Conservation (phyloP, 108 stramenopile species). For the Cyclotella distinguenda region DNA sequence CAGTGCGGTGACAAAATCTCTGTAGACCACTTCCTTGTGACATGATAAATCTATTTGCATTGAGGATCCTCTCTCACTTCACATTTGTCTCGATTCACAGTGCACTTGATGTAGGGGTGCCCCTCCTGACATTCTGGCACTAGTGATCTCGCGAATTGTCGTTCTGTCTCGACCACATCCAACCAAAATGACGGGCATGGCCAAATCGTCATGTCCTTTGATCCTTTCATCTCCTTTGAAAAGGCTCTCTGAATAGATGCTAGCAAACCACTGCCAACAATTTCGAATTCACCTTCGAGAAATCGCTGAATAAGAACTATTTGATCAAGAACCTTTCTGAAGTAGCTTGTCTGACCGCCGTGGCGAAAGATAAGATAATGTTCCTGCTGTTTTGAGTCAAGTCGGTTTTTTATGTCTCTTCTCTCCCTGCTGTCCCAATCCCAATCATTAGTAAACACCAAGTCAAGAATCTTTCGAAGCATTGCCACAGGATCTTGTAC, state of each 20-base stretch:
- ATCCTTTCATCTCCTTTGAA: slow-evolving; percentile 54
- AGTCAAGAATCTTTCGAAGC: slow-evolving; percentile 36
- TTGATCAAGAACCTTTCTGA: slow-evolving; percentile 5
- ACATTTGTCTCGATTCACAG: slow-evolving; percentile 70
- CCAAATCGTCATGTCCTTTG: slow-evolving; percentile 65
- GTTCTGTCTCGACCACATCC: slow-evolving; percentile 42
- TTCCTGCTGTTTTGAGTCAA: slow-evolving; percentile 9
- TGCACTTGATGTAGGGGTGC: slow-evolving; percentile 57
- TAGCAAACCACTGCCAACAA: not conserved
- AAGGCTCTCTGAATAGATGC: slow-evolving; percentile 52
- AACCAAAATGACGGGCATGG: slow-evolving; percentile 82
- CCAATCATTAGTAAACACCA: slow-evolving; percentile 37
- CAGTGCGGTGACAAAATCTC: too few relatives aligned
- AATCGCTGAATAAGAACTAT: not conserved
- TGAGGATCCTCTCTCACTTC: slow-evolving; percentile 64
- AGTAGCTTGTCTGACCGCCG: not conserved
- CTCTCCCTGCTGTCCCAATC: slow-evolving; percentile 28
- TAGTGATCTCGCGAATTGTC: slow-evolving; percentile 45
- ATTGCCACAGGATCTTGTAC: slow-evolving; percentile 26
- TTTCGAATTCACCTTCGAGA: not conserved
- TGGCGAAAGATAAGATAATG: not conserved
- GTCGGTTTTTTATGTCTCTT: slow-evolving; percentile 20
- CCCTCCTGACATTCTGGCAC: slow-evolving; percentile 69
- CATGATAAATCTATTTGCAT: slow-evolving; percentile 47
- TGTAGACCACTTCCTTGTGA: too few relatives aligned